Evolutionary conservation across 352 stramenopile genomes (phyloP).

Genomic region (Sclerospora graminicola): DNA sequence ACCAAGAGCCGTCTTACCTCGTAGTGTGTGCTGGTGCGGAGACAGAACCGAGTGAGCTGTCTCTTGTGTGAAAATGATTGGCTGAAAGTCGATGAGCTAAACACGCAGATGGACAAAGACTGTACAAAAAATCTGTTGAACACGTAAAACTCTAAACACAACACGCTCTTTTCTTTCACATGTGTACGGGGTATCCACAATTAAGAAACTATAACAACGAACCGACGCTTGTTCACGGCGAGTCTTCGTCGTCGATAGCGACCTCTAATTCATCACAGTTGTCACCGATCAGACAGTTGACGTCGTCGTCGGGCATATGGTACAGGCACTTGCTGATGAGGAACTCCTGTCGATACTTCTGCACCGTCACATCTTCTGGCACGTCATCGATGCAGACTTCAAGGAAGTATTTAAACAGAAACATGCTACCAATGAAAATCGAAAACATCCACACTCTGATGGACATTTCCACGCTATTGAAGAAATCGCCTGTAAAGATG

Average conservation of each 20-base stretch:
- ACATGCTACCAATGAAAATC: constrained; percentile 67
- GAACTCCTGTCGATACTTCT: constrained; percentile 74
- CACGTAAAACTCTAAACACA: too few species aligned
- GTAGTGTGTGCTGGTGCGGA: too few species aligned
- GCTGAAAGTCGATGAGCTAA: constrained; percentile 3
- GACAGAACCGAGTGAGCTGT: too few species aligned
- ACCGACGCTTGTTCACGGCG: constrained; percentile 10
- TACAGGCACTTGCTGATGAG: constrained; percentile 83
- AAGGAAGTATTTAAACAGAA: constrained; percentile 77
- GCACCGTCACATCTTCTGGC: constrained; percentile 56
- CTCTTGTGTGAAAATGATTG: constrained; percentile 11
- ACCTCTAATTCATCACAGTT: constrained; percentile 35
- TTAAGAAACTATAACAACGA: too few species aligned
- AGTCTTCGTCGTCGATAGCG: constrained; percentile 49
- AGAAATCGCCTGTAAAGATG: constrained; percentile 86
- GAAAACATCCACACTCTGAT: constrained; percentile 75
- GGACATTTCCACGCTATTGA: constrained; percentile 38
- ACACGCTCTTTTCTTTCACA: too few species aligned
- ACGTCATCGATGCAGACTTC: constrained; percentile 66
- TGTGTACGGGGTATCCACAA: too few species aligned
- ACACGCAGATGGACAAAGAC: too few species aligned
- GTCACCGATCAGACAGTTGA: constrained; percentile 24
- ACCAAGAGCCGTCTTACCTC: constrained; percentile 2
- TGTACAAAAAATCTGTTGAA: too few species aligned
- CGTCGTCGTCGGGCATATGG: constrained; percentile 70